Evolutionary conservation across 495 filamentous ascomycete genomes (phyloP), one percentile per base, ranked within the genome.

Genomic region (Aspergillus sclerotioniger): DNA sequence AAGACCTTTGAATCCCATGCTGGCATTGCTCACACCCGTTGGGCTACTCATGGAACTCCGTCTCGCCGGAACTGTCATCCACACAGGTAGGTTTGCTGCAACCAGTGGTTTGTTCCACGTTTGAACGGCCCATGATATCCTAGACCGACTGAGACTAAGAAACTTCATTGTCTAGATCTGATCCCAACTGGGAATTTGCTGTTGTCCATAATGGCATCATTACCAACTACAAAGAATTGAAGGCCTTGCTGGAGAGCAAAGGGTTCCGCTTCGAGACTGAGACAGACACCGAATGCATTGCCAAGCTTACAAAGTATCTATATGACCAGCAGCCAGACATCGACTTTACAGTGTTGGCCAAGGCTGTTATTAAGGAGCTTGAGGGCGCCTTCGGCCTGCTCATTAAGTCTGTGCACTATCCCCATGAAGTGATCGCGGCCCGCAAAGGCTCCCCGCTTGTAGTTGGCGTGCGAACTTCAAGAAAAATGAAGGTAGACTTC

Each of bases 401-500:
- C 66, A 81, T 98, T 74, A 98, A 98, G 80, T 98, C 94, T 28
- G 91, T 98, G 49, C 94, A 98, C 81, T 98, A 90, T 77, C 93
- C 94, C 56, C 92, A 97, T 73, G 95, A 98, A 78, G 89, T 98
- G 45, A 90, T 98, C 75, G 94, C 94, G 31, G 95, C 94, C 62
- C 89, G 94, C 64, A 98, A 98, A 83, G 94, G 94, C 71, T 98
- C 94, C 16, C 94, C 94, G 20, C 80, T 98, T 45, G 94, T 98
- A 49, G 87, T 98, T 64, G 94, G 94, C 69, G 94, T 98, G 63
- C 85, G 90, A 72, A 97, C 94, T 44, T 83, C 90, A 73, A 93
- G 87, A 83, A 96, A 96, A 79, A 98, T 98, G 94, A 98, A 98
- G 87, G 94, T 98, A 57, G 94, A 98, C 76, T 98, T 98, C 68